Base-by-base conservation (phyloP, 1,284 basidiomycete genomes). In the Boletellus dicymbophilus region DNA sequence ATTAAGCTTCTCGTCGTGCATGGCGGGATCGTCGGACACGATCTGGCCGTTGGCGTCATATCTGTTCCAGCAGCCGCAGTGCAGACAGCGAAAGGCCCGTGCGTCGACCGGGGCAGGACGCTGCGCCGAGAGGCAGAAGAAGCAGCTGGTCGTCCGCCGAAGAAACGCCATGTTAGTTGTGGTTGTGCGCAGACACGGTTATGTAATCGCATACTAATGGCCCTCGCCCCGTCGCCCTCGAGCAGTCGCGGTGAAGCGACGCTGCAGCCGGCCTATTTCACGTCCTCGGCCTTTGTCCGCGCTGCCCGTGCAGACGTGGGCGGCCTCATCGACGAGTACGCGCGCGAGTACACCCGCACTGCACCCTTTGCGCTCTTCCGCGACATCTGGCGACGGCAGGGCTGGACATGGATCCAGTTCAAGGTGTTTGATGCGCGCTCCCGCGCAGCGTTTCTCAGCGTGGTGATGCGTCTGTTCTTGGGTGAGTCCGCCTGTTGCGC, bases 11-110 rank as follows among this genome's bases (percentile, higher is more conserved):
- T 90, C 81, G 55, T 92, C 82, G 59, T 90, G 84, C 89, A 93
- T 94, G 0, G 90, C 90, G n/a, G 92, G 88, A 49, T 92, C 84
- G 57, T 93, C 86, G 2, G 89, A 90, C 33, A 86, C 62, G 55
- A 95, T 90, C 55, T 90, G 81, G 26, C 91, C 93, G 18, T 72
- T 67, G 21, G 72, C 65, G 59, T 88, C 82, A 62, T 81, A 90
- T 43, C 82, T 78, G 65, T 91, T 91, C 82, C 80, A 82, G 60
- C 85, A 88, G 28, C 70, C 70, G 60, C 88, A 91, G n/a, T 77
- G 67, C 6, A 80, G 70, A 55, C 88, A 91, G 48, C 76, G 75
- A 65, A 88, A 91, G 40, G 78, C 77, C 28, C 71, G 72, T 9
- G 77, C 65, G 62, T 85, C 77, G 36, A 65, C 60, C 10, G 80